Base-by-base conservation (phyloP, 2,329 filamentous ascomycete genomes). In the Pyrenochaeta sp. region DNA sequence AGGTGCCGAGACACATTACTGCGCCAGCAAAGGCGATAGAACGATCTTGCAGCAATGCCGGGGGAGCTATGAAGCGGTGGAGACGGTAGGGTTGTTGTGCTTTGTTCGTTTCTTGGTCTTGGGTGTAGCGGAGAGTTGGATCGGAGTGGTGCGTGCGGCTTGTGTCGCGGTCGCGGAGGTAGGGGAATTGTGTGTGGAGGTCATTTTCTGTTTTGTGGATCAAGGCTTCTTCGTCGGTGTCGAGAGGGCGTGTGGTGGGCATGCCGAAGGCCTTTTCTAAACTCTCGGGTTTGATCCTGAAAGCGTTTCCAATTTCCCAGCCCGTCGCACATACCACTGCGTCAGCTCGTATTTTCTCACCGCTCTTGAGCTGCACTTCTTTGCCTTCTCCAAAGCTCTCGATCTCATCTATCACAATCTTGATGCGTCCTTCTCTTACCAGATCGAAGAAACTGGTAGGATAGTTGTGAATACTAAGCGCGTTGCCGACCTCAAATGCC, bases 381-480 rank as follows among this genome's bases (percentile, higher is more conserved):
- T 78, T 69, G 8, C 55, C 37, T 2, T 77, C 66, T 0, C 79
- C 78, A 3, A 90, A 77, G 24, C 77, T 76, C 2, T 76, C 72
- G 5, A 90, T 79, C 46, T 89, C 85, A 32, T 82, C 82, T 7
- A 87, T 71, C 48, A 88, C 81, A 0, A 90, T 77, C 19, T 79
- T 78, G 34, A 90, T 83, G n/a, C 77, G 80, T 3, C 84, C 84
- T 5, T 79, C 71, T 44, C 78, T 79, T 10, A 90, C 80, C 12
- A 87, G 75, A 5, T 85, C 82, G 67, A 88, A 85, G 66, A 89
- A 83, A 61, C 85, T 79, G 2, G 79, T 81, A 0, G 81, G 80
- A 64, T 86, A 90, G 68, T 89, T 90, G 55, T 87, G 78, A 30
- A 90, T 88, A 46, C 84, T 84, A 32, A 89, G 78, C 0, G 81